Conservation (phyloP, 2,329 filamentous ascomycete genomes). For the Colletotrichum karsti region DNA sequence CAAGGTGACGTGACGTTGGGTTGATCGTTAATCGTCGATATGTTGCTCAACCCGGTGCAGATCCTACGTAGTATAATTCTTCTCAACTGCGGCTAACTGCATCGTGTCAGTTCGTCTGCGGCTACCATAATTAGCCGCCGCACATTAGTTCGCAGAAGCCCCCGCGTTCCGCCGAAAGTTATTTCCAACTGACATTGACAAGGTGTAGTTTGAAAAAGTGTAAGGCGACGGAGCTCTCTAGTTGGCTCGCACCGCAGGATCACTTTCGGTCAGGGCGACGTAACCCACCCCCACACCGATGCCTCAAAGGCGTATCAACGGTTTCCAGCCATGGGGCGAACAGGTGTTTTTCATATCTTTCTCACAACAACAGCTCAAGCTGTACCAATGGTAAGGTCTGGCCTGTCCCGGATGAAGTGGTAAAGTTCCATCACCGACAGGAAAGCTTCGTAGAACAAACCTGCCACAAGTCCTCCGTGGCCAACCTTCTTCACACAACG, state of each 20-base stretch:
- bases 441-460: neutral
- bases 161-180: neutral
- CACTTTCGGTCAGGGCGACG: neutral
- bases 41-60: neutral
- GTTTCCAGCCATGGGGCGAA: neutral
- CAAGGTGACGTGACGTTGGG: neutral
- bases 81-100: no score
- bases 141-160: neutral
- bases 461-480: neutral
- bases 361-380: no score
- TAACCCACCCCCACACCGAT: neutral
- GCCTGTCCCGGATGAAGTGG: neutral
- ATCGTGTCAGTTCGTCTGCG: no score
- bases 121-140: neutral
- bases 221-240: neutral
- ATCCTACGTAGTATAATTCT: neutral
- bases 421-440: neutral
- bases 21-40: neutral
- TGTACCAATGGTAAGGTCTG: neutral
- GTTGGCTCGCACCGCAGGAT: neutral
- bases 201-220: neutral
- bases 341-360: neutral
- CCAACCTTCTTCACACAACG: neutral
- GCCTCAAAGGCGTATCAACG: neutral
- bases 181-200: neutral